A percentile compares a stretch with the other conserved stretches of the same genome.
Evolutionary conservation across 768 basidiomycete genomes (phyloP).

Genomic region (Boletellus sp.): DNA sequence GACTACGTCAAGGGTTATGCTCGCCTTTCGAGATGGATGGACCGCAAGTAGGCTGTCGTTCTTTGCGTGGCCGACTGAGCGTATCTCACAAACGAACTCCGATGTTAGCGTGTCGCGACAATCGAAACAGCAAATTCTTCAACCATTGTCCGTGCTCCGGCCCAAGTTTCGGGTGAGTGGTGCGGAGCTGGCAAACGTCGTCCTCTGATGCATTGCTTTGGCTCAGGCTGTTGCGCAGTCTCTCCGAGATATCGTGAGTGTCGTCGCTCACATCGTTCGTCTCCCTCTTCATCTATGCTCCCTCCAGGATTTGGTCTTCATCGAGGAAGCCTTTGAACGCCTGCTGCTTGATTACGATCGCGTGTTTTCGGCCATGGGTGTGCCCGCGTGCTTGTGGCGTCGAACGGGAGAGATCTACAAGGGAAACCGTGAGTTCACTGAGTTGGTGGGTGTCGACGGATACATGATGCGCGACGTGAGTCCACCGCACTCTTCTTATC

Average conservation of each 20-base stretch:
- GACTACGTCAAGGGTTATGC: constrained; percentile 97
- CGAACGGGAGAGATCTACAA: constrained; percentile 99
- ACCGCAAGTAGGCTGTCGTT: constrained; percentile 61
- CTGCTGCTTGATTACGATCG: constrained; percentile 94
- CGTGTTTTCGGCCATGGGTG: constrained; percentile 92
- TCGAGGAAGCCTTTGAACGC: constrained; percentile 97
- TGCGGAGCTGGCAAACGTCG: not conserved
- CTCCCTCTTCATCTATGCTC: not conserved
- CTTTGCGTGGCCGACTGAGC: not conserved
- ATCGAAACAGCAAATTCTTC: constrained; percentile 87
- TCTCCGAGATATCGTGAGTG: constrained; percentile 71
- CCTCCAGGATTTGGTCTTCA: constrained; percentile 84
- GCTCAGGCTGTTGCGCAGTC: constrained; percentile 73
- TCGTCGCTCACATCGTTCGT: fast-evolving
- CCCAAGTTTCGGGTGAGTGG: constrained; percentile 76
- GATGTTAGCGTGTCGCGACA: constrained; percentile 74
- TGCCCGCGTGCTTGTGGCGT: constrained; percentile 95
- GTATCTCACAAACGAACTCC: not conserved
- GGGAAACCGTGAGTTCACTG: constrained; percentile 93
- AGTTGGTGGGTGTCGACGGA: constrained; percentile 83
- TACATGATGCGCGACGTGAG: constrained; percentile 83
- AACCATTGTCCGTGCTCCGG: constrained; percentile 79
- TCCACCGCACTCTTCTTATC: not conserved
- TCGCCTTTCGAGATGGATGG: constrained; percentile 91
- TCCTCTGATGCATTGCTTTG: not conserved